Conservation (phyloP, 2,329 filamentous ascomycete genomes). For the Dactylellina sp. region DNA sequence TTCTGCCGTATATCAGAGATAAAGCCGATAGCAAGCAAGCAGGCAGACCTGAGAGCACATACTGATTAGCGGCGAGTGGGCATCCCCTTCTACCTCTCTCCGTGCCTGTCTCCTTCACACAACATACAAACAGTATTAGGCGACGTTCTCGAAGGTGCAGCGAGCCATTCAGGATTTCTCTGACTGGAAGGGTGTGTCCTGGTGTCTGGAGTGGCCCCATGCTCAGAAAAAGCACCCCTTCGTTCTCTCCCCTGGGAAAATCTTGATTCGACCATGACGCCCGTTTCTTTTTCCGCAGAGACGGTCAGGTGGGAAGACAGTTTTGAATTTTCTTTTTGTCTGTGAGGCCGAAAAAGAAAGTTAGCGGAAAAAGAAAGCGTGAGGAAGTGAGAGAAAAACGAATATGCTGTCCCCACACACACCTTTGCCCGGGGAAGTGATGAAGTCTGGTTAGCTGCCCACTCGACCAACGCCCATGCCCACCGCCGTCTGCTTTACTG, state of each 20-base stretch:
- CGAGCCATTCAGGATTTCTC: slow-evolving; percentile 7
- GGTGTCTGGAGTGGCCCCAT: slow-evolving; percentile 51
- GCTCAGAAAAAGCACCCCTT: slow-evolving; percentile 51
- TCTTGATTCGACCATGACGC: slow-evolving; percentile 45
- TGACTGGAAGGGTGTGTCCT: slow-evolving; percentile 13
- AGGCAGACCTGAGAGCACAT: too few species aligned
- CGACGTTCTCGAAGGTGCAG: slow-evolving; percentile 47
- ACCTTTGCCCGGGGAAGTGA: slow-evolving; percentile 51
- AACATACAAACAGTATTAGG: slow-evolving; percentile 10
- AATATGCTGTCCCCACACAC: slow-evolving; percentile 38
- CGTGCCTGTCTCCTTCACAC: slow-evolving; percentile 12
- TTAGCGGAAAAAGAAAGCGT: slow-evolving; percentile 20
- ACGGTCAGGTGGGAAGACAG: slow-evolving; percentile 54
- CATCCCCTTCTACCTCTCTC: too few species aligned
- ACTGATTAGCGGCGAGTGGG: too few species aligned
- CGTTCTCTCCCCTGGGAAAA: slow-evolving; percentile 55
- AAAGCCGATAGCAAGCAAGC: too few species aligned
- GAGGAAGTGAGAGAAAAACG: slow-evolving; percentile 2
- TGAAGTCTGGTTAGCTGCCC: slow-evolving; percentile 35
- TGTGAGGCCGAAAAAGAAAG: slow-evolving; percentile 10
- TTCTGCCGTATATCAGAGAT: too few species aligned
- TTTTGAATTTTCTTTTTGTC: slow-evolving; percentile 36
- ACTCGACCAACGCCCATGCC: slow-evolving; percentile 4
- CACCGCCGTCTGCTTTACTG: neutral
- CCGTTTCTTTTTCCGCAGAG: slow-evolving; percentile 30